Percentiles rank a stretch among this genome's conserved stretches.
phyloP scores from a whole-genome alignment of 306 rosid genomes.

The Cajanus cajan region DNA sequence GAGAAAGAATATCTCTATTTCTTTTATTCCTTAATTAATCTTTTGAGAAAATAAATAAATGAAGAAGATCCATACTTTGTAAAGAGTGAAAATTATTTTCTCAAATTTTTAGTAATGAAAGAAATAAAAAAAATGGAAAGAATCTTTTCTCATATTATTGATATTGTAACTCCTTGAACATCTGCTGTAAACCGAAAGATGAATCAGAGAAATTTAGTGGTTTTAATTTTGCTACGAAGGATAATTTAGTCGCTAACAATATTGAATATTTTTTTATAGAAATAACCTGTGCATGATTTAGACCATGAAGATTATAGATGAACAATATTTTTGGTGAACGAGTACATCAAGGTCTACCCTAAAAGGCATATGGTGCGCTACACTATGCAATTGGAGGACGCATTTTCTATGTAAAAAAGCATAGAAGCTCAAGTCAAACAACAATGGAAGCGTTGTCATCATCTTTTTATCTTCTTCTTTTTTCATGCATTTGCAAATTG shows the following conservation, averaged over 20 bases:
- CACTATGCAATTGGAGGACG: constrained; percentile 15
- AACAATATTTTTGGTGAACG: not conserved
- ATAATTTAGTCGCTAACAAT: not conserved
- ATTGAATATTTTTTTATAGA: not conserved
- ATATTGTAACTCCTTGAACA: too few relatives aligned
- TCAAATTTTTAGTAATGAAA: too few relatives aligned
- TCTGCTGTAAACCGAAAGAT: not conserved
- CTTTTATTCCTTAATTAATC: too few relatives aligned
- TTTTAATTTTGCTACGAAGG: not conserved
- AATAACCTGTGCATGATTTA: not conserved
- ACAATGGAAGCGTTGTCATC: constrained; percentile 14
- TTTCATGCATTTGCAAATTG: not conserved
- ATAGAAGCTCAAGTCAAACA: constrained; percentile 16
- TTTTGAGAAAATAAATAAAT: too few relatives aligned
- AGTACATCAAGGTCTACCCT: not conserved
- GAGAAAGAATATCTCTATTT: too few relatives aligned
- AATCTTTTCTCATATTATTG: too few relatives aligned
- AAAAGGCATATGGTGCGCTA: constrained; percentile 9
- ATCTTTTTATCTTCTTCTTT: constrained; percentile 12
- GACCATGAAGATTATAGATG: not conserved
- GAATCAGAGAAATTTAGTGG: not conserved
- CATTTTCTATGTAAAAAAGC: not conserved
- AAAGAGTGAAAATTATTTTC: too few relatives aligned
- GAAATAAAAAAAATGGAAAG: too few relatives aligned
- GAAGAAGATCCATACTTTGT: too few relatives aligned